Conservation (phyloP, 257 asterid species). For the Nicotiana attenuata region DNA sequence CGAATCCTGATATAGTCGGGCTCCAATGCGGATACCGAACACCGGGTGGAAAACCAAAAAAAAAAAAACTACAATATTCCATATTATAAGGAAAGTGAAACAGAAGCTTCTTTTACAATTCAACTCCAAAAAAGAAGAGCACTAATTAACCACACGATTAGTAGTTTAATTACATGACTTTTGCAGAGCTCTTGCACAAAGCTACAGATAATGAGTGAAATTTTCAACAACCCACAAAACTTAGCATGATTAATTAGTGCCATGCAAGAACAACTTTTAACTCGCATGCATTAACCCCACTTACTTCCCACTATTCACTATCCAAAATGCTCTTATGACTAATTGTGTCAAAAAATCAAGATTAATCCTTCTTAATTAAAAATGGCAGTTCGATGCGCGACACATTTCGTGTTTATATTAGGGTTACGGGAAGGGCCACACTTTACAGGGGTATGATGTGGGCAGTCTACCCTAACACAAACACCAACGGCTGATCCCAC, state of each 20-base stretch:
- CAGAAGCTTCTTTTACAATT: background rate
- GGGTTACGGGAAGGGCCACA: too few relatives aligned
- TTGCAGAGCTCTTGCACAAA: background rate
- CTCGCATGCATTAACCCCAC: constrained; percentile 12
- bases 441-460: too few relatives aligned
- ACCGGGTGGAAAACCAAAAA: too few relatives aligned
- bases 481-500: too few relatives aligned
- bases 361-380: background rate
- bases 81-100: background rate
- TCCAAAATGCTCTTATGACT: background rate
- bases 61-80: background rate
- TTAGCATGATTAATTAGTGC: background rate
- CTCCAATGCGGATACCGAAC: too few relatives aligned
- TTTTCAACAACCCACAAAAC: constrained; percentile 7
- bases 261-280: background rate
- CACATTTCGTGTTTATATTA: too few relatives aligned
- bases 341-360: background rate
- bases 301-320: background rate
- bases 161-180: too few relatives aligned
- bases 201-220: background rate
- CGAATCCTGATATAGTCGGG: too few relatives aligned
- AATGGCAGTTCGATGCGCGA: too few relatives aligned
- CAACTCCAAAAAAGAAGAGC: background rate
- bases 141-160: background rate
- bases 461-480: too few relatives aligned